A percentile compares a stretch with the other conserved stretches of the same genome.
These are phyloP conservation scores for Juglanconis sp. DNA, from an alignment of 2,329 filamentous ascomycete species.

Conservation along the genomic window DNA sequence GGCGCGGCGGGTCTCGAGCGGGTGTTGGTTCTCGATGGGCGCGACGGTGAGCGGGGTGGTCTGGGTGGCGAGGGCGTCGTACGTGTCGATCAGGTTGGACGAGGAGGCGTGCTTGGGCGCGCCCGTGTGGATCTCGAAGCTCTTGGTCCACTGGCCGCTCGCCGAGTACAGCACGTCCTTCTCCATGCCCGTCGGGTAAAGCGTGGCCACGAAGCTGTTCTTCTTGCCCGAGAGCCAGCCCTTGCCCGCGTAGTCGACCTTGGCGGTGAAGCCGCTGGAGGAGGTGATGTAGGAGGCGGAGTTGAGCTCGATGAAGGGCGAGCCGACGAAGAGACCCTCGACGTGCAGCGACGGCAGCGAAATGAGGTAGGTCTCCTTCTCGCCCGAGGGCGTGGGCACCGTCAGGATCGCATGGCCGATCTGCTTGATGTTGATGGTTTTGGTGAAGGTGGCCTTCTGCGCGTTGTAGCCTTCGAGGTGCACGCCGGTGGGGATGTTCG, in stretches of 20 bases:
- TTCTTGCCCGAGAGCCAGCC: slow-evolving; percentile 96
- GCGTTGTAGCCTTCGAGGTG: slow-evolving; percentile 85
- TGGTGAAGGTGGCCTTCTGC: slow-evolving; percentile 91
- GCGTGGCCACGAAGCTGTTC: slow-evolving; percentile 75
- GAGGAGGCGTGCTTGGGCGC: slow-evolving; percentile 47
- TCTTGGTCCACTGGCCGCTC: slow-evolving; percentile 86
- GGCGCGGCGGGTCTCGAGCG: slow-evolving; percentile 81
- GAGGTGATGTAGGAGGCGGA: slow-evolving; percentile 81
- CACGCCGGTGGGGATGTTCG: slow-evolving; percentile 80
- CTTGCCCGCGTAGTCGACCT: slow-evolving; percentile 89
- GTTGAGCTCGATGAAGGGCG: slow-evolving; percentile 89
- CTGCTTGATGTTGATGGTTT: slow-evolving; percentile 93
- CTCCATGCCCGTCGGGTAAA: slow-evolving; percentile 70
- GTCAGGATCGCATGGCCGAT: slow-evolving; percentile 84
- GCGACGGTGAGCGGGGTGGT: slow-evolving; percentile 69
- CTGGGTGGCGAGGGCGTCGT: slow-evolving; percentile 54
- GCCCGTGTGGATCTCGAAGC: slow-evolving; percentile 73
- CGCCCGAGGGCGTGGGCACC: slow-evolving; percentile 50
- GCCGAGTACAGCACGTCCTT: slow-evolving; percentile 76
- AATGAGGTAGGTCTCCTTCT: slow-evolving; percentile 76
- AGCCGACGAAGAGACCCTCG: slow-evolving; percentile 82
- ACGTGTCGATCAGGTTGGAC: slow-evolving; percentile 52
- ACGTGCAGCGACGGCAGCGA: slow-evolving; percentile 90
- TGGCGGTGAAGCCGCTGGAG: slow-evolving; percentile 80
- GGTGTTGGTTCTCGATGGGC: slow-evolving; percentile 74